Percentiles rank a stretch among this genome's conserved stretches.
phyloP scores from a whole-genome alignment of 1,139 yeast genomes.

The Blastobotrys apis region DNA sequence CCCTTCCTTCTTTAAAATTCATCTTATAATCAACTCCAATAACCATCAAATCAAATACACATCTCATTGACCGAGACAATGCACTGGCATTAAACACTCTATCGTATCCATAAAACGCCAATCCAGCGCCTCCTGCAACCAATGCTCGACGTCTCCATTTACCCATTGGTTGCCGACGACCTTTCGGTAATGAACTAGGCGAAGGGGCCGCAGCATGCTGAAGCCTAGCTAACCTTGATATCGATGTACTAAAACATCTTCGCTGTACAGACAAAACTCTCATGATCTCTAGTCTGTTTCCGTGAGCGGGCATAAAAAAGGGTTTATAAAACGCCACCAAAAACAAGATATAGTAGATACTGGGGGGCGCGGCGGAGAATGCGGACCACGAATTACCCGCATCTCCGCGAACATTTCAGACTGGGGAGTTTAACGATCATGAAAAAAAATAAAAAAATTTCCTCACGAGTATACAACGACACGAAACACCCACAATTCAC shows the following conservation, averaged over 20 bases:
- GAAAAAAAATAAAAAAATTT: constrained; percentile 2
- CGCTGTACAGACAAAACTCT: too few relatives aligned
- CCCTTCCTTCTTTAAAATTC: constrained; percentile 42
- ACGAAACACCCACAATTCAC: neutral
- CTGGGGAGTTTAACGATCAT: neutral
- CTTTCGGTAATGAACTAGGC: constrained; percentile 20
- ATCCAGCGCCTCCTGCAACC: constrained; percentile 14
- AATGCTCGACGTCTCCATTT: constrained; percentile 19
- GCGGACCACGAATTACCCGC: too few relatives aligned
- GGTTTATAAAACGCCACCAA: too few relatives aligned
- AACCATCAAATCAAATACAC: constrained; percentile 45
- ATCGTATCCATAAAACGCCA: constrained; percentile 20
- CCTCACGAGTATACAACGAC: neutral
- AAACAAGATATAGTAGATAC: too few relatives aligned
- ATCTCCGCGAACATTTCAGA: neutral
- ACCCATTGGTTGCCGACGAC: constrained; percentile 9
- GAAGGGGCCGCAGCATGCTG: constrained; percentile 11
- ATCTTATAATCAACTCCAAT: constrained; percentile 60
- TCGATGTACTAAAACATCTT: constrained; percentile 3
- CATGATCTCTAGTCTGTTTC: neutral
- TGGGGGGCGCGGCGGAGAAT: too few relatives aligned
- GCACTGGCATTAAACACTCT: constrained; percentile 44
- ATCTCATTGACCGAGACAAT: constrained; percentile 48
- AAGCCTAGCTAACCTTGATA: neutral
- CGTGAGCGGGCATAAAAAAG: too few relatives aligned